Percentiles rank a stretch among this genome's conserved stretches.
phyloP scores from a whole-genome alignment of 2,329 filamentous ascomycete genomes.

The Calonectria pauciramosa region DNA sequence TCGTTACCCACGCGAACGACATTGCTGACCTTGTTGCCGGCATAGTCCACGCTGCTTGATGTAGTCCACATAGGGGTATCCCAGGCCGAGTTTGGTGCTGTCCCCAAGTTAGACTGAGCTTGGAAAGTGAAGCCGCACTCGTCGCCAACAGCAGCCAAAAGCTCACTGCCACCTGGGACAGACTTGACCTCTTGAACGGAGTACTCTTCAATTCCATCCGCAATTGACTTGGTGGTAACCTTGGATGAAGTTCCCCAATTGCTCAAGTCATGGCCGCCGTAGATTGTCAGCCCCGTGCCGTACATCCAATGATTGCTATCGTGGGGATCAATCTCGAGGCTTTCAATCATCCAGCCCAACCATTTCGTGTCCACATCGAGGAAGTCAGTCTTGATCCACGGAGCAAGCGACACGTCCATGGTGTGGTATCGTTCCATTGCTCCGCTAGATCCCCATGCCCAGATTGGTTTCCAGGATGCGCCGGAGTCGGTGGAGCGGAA shows the following conservation, averaged over 20 bases:
- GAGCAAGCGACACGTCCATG: slow-evolving; percentile 61
- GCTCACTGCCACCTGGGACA: slow-evolving; percentile 63
- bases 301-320: slow-evolving; percentile 74
- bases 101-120: slow-evolving; percentile 51
- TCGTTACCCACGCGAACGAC: slow-evolving; percentile 66
- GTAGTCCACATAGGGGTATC: slow-evolving; percentile 61
- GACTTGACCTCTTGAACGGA: slow-evolving; percentile 64
- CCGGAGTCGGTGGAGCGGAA: slow-evolving; percentile 69
- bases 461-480: slow-evolving; percentile 66
- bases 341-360: slow-evolving; percentile 74
- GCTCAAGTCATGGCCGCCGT: slow-evolving; percentile 67
- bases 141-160: slow-evolving; percentile 66
- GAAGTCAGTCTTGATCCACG: slow-evolving; percentile 67
- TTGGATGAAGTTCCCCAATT: slow-evolving; percentile 66
- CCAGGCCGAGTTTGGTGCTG: slow-evolving; percentile 60
- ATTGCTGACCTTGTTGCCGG: slow-evolving; percentile 59
- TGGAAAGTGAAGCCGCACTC: slow-evolving; percentile 66
- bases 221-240: slow-evolving; percentile 64
- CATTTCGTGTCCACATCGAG: slow-evolving; percentile 62
- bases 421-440: slow-evolving; percentile 61
- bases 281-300: slow-evolving; percentile 69
- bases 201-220: slow-evolving; percentile 69
- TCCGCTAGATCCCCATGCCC: slow-evolving; percentile 64
- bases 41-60: slow-evolving; percentile 62
- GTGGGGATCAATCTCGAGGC: slow-evolving; percentile 68